Evolutionary conservation across 345 rosid genomes (phyloP), one percentile per base, ranked within the genome.

Genomic region (Eucalyptus urophylla): DNA sequence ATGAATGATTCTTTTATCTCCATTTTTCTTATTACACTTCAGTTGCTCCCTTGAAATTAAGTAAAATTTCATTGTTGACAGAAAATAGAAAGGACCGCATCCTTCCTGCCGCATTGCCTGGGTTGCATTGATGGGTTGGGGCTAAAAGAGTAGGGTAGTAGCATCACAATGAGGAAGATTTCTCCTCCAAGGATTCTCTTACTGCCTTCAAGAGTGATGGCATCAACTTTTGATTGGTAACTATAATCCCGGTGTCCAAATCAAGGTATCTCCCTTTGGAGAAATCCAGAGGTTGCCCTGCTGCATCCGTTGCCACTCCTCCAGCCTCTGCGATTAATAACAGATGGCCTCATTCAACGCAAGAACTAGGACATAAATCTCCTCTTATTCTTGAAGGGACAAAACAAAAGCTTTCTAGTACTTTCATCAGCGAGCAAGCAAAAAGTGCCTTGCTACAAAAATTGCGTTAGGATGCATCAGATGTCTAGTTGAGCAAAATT

Each of bases 251-350:
- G 0, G 95, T 91, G 89, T 96, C 95, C 50, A 95, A 88, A 89
- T 96, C 98, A 80, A 98, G 95, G 93, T 91, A 93, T 91, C 94
- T 95, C 88, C 99, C 99, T 93, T 81, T 93, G 1, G 99, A 98
- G 92, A 98, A 98, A 92, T 96, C 98, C 88, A 98, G 90, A 3
- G 95, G 94, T 60, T 95, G 94, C 86, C 99, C 99, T 2, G 94
- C 96, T 25, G 96, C 98, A 92, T 98, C 99, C 3, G 85, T 80
- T 76, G 91, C 99, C 49, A 95, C 92, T 17, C 98, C 99, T 67
- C 98, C 99, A 0, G 99, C 99, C 94, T 98, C 99, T 98, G 98
- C 93, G 58, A 87, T 54, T 17, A 40, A 51, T 83, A 76, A 76
- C 44, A 40, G 47, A 40, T 4, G 8, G 47, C 40, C 47, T 40